Evolutionary conservation across 352 stramenopile genomes (phyloP).

Genomic region (Pythium chondricola): DNA sequence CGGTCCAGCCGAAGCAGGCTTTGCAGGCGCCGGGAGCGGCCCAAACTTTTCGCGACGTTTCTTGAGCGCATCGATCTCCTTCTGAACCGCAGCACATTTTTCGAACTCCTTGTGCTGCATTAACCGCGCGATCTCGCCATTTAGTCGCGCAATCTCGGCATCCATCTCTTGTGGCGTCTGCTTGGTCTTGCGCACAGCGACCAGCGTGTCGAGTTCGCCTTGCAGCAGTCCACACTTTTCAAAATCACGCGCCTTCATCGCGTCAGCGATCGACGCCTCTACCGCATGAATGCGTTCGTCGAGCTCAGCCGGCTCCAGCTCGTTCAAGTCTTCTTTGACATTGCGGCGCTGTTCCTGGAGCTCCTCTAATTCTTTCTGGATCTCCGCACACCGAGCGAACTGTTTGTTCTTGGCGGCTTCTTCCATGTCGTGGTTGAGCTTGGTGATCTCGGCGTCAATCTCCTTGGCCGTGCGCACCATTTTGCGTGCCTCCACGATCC

Average conservation of each 20-base stretch:
- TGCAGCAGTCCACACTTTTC: conserved; percentile 73
- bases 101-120: conserved; percentile 85
- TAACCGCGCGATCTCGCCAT: conserved; percentile 46
- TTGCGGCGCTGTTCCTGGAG: conserved; percentile 67
- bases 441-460: conserved; percentile 73
- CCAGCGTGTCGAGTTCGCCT: conserved; percentile 54
- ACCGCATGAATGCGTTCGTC: conserved; percentile 73
- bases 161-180: conserved; percentile 82
- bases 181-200: conserved; percentile 78
- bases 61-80: conserved; percentile 77
- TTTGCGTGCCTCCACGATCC: conserved; percentile 73
- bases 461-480: conserved; percentile 85
- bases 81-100: conserved; percentile 82
- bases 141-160: conserved; percentile 66
- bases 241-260: conserved; percentile 77
- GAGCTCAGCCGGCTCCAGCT: conserved; percentile 76
- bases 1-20: conserved; percentile 3
- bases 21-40: conserved; percentile 17
- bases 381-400: conserved; percentile 70
- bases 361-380: conserved; percentile 78
- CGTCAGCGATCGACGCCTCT: conserved; percentile 58
- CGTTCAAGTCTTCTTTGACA: conserved; percentile 81
- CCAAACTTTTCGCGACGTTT: conserved; percentile 59
- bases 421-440: conserved; percentile 76
- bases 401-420: conserved; percentile 64